These are phyloP conservation scores for Coemansia sp. DNA, from an alignment of 192 early-diverging fungal species.

Conservation along the genomic window DNA sequence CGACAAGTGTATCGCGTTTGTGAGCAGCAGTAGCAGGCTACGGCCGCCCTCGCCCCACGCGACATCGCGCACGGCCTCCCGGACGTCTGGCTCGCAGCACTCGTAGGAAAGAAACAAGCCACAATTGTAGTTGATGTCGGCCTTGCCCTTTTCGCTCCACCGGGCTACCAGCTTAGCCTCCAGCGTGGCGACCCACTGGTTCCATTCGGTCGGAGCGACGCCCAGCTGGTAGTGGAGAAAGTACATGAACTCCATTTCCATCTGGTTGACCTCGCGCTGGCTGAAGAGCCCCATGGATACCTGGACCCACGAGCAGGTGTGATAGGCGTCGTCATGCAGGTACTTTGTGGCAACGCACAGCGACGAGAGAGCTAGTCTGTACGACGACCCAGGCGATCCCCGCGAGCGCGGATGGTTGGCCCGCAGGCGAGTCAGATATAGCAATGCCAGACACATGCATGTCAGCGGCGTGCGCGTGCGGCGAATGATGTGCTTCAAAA, in stretches of 20 bases:
- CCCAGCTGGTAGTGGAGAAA: conserved; percentile 59
- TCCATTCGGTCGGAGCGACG: conserved; percentile 59
- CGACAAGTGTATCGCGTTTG: conserved; percentile 45
- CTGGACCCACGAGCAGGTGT: conserved; percentile 70
- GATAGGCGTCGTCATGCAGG: conserved; percentile 70
- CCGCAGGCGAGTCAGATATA: conserved; percentile 60
- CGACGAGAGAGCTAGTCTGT: conserved; percentile 67
- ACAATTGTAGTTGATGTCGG: conserved; percentile 50
- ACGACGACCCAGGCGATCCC: conserved; percentile 61
- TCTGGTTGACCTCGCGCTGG: conserved; percentile 65
- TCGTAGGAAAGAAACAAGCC: conserved; percentile 55
- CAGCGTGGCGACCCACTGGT: conserved; percentile 58
- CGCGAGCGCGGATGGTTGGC: conserved; percentile 58
- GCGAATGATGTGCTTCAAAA: conserved; percentile 56
- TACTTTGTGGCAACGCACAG: conserved; percentile 72
- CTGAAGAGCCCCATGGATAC: conserved; percentile 61
- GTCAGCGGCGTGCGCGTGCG: conserved; percentile 60
- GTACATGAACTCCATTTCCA: conserved; percentile 67
- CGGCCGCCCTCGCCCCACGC: conserved; percentile 58
- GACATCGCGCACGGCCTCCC: conserved; percentile 53
- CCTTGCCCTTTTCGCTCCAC: conserved; percentile 56
- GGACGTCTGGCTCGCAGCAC: conserved; percentile 50
- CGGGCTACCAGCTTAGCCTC: conserved; percentile 58
- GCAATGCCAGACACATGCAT: conserved; percentile 58
- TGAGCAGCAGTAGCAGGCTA: conserved; percentile 43